Evolutionary conservation across 2,329 filamentous ascomycete genomes (phyloP), one percentile per base, ranked within the genome.

Genomic region (Hymenoscyphus repandus): DNA sequence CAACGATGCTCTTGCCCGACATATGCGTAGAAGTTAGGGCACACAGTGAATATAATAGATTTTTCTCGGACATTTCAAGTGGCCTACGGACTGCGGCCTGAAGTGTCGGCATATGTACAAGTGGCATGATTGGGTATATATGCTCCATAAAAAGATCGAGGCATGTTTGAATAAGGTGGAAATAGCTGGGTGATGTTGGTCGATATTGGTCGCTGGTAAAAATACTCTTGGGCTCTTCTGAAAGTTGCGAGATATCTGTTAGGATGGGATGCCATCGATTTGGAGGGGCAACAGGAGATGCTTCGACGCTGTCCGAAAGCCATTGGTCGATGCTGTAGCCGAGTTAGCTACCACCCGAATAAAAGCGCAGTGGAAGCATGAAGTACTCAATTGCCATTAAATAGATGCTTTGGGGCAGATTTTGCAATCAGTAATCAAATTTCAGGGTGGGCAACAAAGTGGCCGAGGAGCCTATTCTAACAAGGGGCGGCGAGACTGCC

Each of bases 61-160:
- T 74, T 58, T 69, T 70, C 43, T 74, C 71, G 11, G 66, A 66
- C 42, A 62, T 64, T 27, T 66, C 60, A 52, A 72, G 45, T 1
- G 65, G 63, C 10, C 68, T 72, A 67, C 55, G 68, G 62, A 68
- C 76, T 62, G 79, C 77, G 57, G 70, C 71, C 41, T 74, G 70
- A 41, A 81, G 70, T 7, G 71, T 71, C 40, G 81, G 77, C 62
- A 79, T 79, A 48, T 82, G 76, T 6, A 84, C 66, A 3, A 84
- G 72, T 1, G 81, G 81, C 70, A 82, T 80, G 47, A 80, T 80
- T n/a, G 80, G 79, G 57, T 84, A 84, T 47, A 84, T 74, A 62
- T 82, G 74, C 58, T 74, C 70, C 66, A 82, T 80, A 67, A 79
- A 85, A 55, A 79, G 78, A 40, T 83, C 79, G 51, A 83, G 70